These are phyloP conservation scores for Ettlia oleoabundans DNA, from an alignment of 139 green algal species.

Conservation along the genomic window DNA sequence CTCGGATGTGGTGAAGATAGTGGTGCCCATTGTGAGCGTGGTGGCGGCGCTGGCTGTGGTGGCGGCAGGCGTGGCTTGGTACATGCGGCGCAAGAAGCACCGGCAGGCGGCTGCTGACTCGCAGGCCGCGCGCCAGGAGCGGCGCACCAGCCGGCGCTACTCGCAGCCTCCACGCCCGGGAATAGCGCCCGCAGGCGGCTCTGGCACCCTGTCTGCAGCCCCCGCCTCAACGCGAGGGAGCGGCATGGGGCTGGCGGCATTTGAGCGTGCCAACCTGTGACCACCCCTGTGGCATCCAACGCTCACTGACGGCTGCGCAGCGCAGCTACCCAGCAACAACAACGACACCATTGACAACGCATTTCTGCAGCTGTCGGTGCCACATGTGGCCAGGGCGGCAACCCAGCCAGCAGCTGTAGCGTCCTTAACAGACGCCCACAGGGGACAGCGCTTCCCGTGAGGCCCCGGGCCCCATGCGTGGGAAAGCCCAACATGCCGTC, in stretches of 20 bases:
- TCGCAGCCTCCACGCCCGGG: neutral
- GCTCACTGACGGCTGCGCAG: too few species aligned
- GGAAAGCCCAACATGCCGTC: too few species aligned
- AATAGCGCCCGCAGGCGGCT: neutral
- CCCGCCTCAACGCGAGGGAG: neutral
- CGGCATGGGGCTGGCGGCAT: neutral
- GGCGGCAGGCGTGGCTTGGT: neutral
- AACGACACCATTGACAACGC: too few species aligned
- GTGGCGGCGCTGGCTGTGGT: neutral
- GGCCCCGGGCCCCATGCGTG: too few species aligned
- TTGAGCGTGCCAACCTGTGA: neutral
- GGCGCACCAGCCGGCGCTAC: conserved; percentile 2
- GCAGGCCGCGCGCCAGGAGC: neutral
- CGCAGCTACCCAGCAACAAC: too few species aligned
- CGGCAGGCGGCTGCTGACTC: neutral
- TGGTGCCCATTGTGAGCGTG: neutral
- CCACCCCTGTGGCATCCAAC: too few species aligned
- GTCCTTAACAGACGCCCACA: too few species aligned
- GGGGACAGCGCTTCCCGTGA: too few species aligned
- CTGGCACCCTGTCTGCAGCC: neutral
- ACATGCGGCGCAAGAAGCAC: neutral
- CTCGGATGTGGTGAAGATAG: neutral
- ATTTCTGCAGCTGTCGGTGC: too few species aligned
- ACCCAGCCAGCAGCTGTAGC: too few species aligned
- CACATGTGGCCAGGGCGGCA: too few species aligned